phyloP scores from a whole-genome alignment of 1,139 yeast species.

The Hyphopichia wangnamkhiaoensis region DNA sequence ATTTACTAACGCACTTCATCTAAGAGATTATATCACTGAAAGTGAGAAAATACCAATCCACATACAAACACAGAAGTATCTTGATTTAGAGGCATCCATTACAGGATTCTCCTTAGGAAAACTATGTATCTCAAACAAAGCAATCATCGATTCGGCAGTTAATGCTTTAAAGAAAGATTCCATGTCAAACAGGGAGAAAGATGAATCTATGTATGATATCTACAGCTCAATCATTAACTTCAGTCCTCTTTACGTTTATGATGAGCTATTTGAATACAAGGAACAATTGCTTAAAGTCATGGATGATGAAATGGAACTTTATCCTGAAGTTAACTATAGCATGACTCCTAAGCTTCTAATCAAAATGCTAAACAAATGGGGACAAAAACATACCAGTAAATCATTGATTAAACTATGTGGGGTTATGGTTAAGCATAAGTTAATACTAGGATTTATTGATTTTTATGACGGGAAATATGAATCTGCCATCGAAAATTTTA shows the following conservation, averaged over 20 bases:
- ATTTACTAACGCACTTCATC: neutral
- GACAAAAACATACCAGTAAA: constrained; percentile 5
- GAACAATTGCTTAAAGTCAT: constrained; percentile 9
- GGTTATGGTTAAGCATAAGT: constrained; percentile 15
- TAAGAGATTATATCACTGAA: neutral
- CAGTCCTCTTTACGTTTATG: constrained; percentile 24
- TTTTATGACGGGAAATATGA: constrained; percentile 10
- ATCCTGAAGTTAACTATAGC: constrained; percentile 17
- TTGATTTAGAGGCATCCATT: constrained; percentile 15
- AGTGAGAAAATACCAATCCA: constrained; percentile 14
- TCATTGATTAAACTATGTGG: constrained; percentile 9
- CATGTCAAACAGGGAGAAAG: neutral
- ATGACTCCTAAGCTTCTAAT: constrained; percentile 14
- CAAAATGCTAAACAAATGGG: constrained; percentile 14
- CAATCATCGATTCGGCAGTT: constrained; percentile 9
- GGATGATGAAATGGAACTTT: constrained; percentile 11
- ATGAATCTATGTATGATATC: neutral
- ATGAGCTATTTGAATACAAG: constrained; percentile 11
- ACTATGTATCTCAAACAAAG: constrained; percentile 11
- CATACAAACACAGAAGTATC: constrained; percentile 20
- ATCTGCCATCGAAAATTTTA: constrained; percentile 14
- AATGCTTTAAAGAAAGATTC: constrained; percentile 3
- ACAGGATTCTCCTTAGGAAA: constrained; percentile 20
- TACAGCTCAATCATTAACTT: constrained; percentile 14
- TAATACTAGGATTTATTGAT: constrained; percentile 16